These are phyloP conservation scores for Backusella liffmaniae DNA, from an alignment of 192 early-diverging fungal species.

Conservation along the genomic window DNA sequence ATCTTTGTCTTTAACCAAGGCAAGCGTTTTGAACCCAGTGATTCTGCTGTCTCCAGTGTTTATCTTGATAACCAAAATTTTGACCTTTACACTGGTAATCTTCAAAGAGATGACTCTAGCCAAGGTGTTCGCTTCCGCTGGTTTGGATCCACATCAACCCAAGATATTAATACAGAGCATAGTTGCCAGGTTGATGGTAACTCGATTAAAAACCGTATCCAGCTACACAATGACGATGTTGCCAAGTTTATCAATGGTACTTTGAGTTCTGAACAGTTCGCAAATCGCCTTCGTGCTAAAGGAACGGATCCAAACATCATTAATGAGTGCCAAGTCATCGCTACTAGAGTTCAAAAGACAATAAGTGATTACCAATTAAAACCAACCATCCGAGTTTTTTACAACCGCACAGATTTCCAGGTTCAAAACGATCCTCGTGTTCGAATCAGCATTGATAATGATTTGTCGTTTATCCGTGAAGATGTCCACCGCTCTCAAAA, in stretches of 20 bases:
- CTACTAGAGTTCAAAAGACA: constrained; percentile 21
- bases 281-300: constrained; percentile 61
- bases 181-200: constrained; percentile 30
- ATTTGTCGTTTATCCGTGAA: constrained; percentile 93
- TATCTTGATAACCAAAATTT: constrained; percentile 34
- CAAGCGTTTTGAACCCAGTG: constrained; percentile 44
- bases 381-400: constrained; percentile 30
- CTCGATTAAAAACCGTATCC: constrained; percentile 33
- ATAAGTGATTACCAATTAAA: constrained; percentile 26
- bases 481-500: constrained; percentile 72
- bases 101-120: constrained; percentile 34
- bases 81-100: constrained; percentile 32
- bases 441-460: constrained; percentile 86
- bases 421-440: constrained; percentile 44
- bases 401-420: constrained; percentile 39
- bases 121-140: constrained; percentile 37
- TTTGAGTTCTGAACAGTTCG: constrained; percentile 48
- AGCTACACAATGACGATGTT: constrained; percentile 21
- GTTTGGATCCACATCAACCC: constrained; percentile 27
- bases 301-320: constrained; percentile 62
- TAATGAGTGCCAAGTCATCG: constrained; percentile 46
- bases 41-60: constrained; percentile 35
- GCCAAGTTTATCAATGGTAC: constrained; percentile 16
- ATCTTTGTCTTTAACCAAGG: constrained; percentile 45
- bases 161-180: constrained; percentile 27